Base-by-base conservation (phyloP, 148 eudicot genomes). In the Vaccinium vitisidaea region DNA sequence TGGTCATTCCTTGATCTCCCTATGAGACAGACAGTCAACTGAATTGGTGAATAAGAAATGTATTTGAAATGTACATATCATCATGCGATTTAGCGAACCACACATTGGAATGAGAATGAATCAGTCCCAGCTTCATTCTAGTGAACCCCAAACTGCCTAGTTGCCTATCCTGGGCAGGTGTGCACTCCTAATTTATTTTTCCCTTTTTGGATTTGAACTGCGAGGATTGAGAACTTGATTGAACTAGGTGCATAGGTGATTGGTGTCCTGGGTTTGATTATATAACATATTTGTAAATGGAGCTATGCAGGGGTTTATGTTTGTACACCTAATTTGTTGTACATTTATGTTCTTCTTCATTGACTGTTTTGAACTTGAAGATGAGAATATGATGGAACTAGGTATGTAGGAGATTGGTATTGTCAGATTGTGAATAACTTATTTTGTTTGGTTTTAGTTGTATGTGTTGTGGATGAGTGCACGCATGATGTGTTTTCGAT, bases 401-500 rank as follows among this genome's bases (percentile, higher is more conserved):
- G 48, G 49, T 5, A 0, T 43, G 16, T 30, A 25, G 63, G 46
- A 30, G 56, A 76, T n/a, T 39, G 53, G 53, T 39, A 53, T n/a
- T 14, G 21, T 78, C 67, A 1, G 48, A 56, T 79, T 32, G 49
- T 30, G 65, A 10, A 59, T 8, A 59, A 80, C 63, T 27, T 12
- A 21, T 56, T 8, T 53, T 32, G 25, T 50, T 82, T 54, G 48
- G n/a, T 58, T 36, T 69, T 69, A 6, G 39, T n/a, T 53, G n/a
- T 49, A 15, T 49, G 21, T 23, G 15, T 82, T 80, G n/a, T 74
- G 52, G 32, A 0, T 69, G 70, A 67, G 75, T 75, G 43, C 67
- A 84, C 19, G 63, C 15, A 30, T 54, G 8, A 56, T 67, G 46
- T 84, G 32, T 73, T 86, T 58, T 49, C 36, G 36, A 46, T 81